Conservation (phyloP, 768 basidiomycete species). For the Naganishia vishniacii region DNA sequence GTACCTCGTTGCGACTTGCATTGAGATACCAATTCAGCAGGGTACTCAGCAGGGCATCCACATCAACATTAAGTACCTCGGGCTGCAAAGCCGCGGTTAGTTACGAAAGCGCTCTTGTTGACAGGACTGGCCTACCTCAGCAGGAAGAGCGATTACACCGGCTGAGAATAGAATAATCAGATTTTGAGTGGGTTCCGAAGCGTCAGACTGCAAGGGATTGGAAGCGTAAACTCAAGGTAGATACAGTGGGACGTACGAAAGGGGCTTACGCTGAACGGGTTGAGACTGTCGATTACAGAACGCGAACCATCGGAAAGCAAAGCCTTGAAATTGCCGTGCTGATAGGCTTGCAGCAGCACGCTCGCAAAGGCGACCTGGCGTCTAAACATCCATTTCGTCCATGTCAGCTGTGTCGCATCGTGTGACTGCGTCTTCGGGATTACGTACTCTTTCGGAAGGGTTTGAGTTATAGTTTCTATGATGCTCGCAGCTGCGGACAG, state of each 20-base stretch:
- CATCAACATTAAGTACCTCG: slow-evolving; percentile 1
- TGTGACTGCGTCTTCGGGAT: slow-evolving; percentile 22
- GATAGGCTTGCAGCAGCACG: slow-evolving; percentile 57
- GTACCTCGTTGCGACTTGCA: slow-evolving; percentile 38
- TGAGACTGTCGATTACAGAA: too few species aligned
- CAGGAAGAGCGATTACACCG: slow-evolving; percentile 60
- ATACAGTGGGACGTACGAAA: too few species aligned
- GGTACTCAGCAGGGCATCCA: slow-evolving; percentile 59
- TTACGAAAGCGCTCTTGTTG: too few species aligned
- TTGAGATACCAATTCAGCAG: slow-evolving; percentile 62
- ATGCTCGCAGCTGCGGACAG: slow-evolving; percentile 63
- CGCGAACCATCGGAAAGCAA: background rate
- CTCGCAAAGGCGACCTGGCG: slow-evolving; percentile 60
- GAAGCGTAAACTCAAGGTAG: background rate
- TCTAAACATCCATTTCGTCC: slow-evolving; percentile 49
- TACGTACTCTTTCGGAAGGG: slow-evolving; percentile 64
- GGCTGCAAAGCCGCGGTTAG: slow-evolving; percentile 2
- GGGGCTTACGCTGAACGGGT: slow-evolving; percentile 2
- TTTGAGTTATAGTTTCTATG: slow-evolving; percentile 63
- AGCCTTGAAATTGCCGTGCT: slow-evolving; percentile 52
- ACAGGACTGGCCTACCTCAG: slow-evolving; percentile 56
- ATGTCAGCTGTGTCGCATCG: too few species aligned
- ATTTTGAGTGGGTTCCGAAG: slow-evolving; percentile 55
- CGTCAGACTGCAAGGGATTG: slow-evolving; percentile 20
- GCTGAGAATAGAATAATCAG: slow-evolving; percentile 65